Percentiles rank a stretch among this genome's conserved stretches.
Conservation (phyloP, 805 yeast genomes). For the Hanseniaspora jakobsenii region DNA sequence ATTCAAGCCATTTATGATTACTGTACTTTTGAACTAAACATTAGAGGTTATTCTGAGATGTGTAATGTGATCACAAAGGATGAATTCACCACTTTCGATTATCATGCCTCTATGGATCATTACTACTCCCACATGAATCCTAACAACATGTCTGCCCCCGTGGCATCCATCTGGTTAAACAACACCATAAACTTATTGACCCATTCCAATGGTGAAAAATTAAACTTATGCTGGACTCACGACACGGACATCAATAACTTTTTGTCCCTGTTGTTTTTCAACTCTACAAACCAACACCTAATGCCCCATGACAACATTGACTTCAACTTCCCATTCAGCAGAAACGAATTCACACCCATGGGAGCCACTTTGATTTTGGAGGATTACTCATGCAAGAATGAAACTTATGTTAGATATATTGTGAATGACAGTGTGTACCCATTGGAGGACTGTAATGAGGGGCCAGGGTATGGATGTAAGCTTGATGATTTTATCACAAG, state of each 20-base stretch:
- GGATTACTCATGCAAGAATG: conserved; percentile 32
- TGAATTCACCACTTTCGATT: conserved; percentile 53
- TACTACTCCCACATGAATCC: conserved; percentile 44
- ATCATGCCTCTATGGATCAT: conserved; percentile 44
- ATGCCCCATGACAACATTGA: conserved; percentile 36
- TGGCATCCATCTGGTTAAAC: conserved; percentile 50
- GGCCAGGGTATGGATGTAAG: conserved; percentile 44
- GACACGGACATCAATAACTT: conserved; percentile 56
- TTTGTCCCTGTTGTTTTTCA: conserved; percentile 45
- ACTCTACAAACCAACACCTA: conserved; percentile 23
- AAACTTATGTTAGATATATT: conserved; percentile 36
- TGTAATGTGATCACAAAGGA: conserved; percentile 57
- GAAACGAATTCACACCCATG: conserved; percentile 43
- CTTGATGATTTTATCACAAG: conserved; percentile 27
- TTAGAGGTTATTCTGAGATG: conserved; percentile 54
- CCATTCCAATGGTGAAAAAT: conserved; percentile 33
- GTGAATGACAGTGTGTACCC: conserved; percentile 48
- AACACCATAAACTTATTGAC: conserved; percentile 38
- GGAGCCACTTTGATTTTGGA: conserved; percentile 44
- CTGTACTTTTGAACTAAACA: conserved; percentile 68
- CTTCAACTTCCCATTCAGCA: conserved; percentile 38
- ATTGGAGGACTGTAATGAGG: conserved; percentile 36
- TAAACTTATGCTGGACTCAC: conserved; percentile 52
- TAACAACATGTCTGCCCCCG: conserved; percentile 27
- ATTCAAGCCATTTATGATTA: conserved; percentile 41